Conservation (phyloP, 306 rosid species). For the Myrica gale region DNA sequence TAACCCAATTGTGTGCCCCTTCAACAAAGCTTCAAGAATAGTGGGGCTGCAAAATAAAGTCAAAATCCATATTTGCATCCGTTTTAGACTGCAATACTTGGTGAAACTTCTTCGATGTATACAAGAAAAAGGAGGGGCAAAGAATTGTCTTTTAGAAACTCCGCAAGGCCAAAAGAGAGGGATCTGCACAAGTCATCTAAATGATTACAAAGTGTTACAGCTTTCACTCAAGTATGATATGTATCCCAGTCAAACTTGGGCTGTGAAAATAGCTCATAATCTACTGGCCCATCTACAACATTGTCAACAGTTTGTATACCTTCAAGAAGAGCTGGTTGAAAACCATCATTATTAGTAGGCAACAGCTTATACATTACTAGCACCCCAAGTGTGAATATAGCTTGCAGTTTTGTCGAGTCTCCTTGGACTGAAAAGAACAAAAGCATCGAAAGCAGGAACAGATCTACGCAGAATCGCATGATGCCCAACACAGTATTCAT, state of each 20-base stretch:
- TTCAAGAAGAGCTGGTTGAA: conserved; percentile 61
- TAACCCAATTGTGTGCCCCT: not conserved
- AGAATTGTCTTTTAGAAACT: no score
- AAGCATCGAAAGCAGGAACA: conserved; percentile 83
- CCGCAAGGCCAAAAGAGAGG: conserved; percentile 22
- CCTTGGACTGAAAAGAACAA: conserved; percentile 89
- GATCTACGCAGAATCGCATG: conserved; percentile 91
- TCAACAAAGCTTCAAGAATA: not conserved
- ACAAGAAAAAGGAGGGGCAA: not conserved
- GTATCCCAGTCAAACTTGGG: conserved; percentile 95
- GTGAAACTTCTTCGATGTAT: not conserved
- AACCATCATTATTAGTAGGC: conserved; percentile 64
- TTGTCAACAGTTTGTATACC: conserved; percentile 75
- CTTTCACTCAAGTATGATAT: conserved; percentile 48
- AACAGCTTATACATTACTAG: conserved; percentile 65
- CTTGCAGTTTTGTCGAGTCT: conserved; percentile 90
- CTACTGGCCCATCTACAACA: conserved; percentile 69
- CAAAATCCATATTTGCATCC: not conserved
- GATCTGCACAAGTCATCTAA: conserved; percentile 24
- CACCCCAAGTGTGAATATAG: conserved; percentile 87
- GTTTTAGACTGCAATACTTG: not conserved
- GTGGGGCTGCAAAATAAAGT: not conserved
- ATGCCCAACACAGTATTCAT: conserved; percentile 80
- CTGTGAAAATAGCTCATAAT: conserved; percentile 83
- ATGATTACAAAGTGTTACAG: conserved; percentile 16